Evolutionary conservation across 2,329 filamentous ascomycete genomes (phyloP).

Genomic region (Drechslerella dactyloides): DNA sequence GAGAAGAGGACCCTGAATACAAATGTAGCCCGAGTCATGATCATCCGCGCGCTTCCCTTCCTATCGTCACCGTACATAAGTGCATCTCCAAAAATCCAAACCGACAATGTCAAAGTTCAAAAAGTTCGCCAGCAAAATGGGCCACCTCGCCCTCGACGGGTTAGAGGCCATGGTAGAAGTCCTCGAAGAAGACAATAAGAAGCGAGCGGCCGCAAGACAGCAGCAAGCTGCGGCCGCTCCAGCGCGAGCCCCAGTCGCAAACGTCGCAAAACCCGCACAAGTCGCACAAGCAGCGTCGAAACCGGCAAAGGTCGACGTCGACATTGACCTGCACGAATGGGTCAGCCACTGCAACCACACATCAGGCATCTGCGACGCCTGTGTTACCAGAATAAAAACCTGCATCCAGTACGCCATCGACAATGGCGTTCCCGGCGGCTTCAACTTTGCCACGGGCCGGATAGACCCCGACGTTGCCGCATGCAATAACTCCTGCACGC

Average conservation of each 20-base stretch:
- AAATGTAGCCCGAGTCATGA: not conserved
- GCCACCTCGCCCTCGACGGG: not conserved
- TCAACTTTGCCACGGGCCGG: slow-evolving; percentile 29
- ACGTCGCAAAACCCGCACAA: not conserved
- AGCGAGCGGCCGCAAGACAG: not conserved
- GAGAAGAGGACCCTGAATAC: not conserved
- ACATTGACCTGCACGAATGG: slow-evolving; percentile 17
- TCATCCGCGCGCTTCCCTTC: not conserved
- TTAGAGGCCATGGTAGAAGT: not conserved
- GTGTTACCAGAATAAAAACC: slow-evolving; percentile 1
- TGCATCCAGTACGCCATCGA: slow-evolving; percentile 31
- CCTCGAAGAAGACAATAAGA: not conserved
- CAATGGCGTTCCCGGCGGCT: slow-evolving; percentile 22
- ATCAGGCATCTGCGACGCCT: not conserved
- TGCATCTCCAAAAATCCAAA: no score
- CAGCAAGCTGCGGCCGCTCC: not conserved
- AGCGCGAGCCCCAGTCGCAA: not conserved
- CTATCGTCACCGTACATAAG: not conserved
- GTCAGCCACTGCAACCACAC: slow-evolving; percentile 14
- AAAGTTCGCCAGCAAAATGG: slow-evolving; percentile 20
- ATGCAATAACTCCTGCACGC: slow-evolving; percentile 28
- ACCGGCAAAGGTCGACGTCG: not conserved
- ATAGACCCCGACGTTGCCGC: slow-evolving; percentile 19
- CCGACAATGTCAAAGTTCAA: slow-evolving; percentile 29
- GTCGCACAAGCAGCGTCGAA: no score